A percentile compares a stretch with the other conserved stretches of the same genome.
Conservation (phyloP, 2,329 filamentous ascomycete species). For the Xylaria sp. region DNA sequence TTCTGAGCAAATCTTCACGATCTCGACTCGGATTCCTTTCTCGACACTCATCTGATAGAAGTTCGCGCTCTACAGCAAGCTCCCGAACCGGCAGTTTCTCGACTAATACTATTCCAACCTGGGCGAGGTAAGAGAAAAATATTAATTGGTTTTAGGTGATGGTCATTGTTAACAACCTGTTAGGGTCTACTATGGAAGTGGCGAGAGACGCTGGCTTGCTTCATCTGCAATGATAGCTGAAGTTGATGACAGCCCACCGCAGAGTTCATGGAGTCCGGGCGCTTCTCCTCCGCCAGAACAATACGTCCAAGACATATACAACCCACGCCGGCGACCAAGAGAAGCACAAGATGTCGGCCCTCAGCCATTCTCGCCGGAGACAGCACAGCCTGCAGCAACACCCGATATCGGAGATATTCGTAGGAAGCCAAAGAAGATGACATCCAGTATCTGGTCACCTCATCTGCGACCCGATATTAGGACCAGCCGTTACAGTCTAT, state of each 20-base stretch:
- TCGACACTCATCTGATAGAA: constrained; percentile 61
- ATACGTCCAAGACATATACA: constrained; percentile 52
- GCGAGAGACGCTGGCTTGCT: constrained; percentile 65
- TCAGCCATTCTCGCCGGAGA: constrained; percentile 58
- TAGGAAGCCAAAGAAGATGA: constrained; percentile 57
- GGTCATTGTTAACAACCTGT: constrained; percentile 41
- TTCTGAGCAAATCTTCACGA: constrained; percentile 61
- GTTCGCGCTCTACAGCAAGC: constrained; percentile 63
- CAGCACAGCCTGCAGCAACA: constrained; percentile 48
- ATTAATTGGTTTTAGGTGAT: neutral
- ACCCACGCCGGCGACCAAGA: constrained; percentile 48
- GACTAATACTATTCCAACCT: constrained; percentile 59
- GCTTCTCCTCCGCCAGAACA: constrained; percentile 63
- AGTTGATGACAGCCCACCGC: constrained; percentile 58
- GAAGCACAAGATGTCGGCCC: constrained; percentile 46
- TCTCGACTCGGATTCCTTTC: constrained; percentile 63
- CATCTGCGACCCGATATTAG: constrained; percentile 74
- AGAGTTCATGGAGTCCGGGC: constrained; percentile 56
- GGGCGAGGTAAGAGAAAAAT: constrained; percentile 59
- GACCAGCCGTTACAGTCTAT: constrained; percentile 68
- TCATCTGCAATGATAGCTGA: constrained; percentile 61
- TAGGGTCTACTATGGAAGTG: constrained; percentile 76
- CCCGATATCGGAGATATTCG: constrained; percentile 47
- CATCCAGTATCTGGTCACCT: constrained; percentile 76
- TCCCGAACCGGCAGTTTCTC: constrained; percentile 60